These are phyloP conservation scores for Lumnitzera littorea DNA, from an alignment of 345 rosid species.

Conservation along the genomic window DNA sequence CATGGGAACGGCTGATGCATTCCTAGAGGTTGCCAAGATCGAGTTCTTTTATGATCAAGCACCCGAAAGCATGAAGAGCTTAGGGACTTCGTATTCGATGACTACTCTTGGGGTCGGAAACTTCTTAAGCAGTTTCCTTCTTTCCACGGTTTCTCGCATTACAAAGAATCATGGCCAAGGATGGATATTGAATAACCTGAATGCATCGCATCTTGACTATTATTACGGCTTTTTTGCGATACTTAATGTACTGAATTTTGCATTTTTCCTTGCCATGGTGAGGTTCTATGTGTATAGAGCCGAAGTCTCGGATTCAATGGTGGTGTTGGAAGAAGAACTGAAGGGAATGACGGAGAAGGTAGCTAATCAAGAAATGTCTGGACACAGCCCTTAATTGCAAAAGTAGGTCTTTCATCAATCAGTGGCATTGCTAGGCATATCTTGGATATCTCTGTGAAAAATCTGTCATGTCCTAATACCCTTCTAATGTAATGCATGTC, in stretches of 20 bases:
- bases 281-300: constrained; percentile 61
- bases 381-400: not conserved
- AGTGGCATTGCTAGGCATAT: too few relatives aligned
- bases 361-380: constrained; percentile 11
- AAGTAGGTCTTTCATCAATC: too few relatives aligned
- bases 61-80: constrained; percentile 88
- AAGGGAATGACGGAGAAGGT: constrained; percentile 17
- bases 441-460: too few relatives aligned
- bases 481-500: too few relatives aligned
- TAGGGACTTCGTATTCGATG: constrained; percentile 63
- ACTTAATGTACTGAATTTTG: constrained; percentile 49
- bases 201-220: constrained; percentile 63
- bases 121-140: constrained; percentile 69
- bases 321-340: constrained; percentile 41
- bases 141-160: constrained; percentile 42
- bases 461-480: too few relatives aligned
- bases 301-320: constrained; percentile 52
- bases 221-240: constrained; percentile 62
- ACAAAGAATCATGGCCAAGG: constrained; percentile 50
- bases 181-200: constrained; percentile 75
- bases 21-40: constrained; percentile 67
- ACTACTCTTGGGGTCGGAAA: constrained; percentile 55
- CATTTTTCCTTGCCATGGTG: constrained; percentile 45
- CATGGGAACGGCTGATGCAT: constrained; percentile 78
- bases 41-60: constrained; percentile 95